These are phyloP conservation scores for Monosporascus sp. DNA, from an alignment of 2,329 filamentous ascomycete species.

Conservation along the genomic window DNA sequence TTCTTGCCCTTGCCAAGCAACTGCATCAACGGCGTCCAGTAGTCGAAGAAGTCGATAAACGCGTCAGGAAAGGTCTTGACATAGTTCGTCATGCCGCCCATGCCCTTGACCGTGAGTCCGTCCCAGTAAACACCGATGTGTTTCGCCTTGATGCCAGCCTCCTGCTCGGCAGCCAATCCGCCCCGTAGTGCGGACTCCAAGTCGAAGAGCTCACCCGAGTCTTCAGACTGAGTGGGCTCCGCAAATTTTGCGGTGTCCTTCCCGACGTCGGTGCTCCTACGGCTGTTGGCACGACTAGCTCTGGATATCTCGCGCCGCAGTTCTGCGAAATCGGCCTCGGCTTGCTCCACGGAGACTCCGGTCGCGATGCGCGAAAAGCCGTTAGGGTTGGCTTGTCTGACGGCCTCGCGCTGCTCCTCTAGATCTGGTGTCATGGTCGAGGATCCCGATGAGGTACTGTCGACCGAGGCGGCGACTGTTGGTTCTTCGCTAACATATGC, in stretches of 20 bases:
- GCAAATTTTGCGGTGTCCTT: conserved; percentile 39
- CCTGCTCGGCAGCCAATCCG: conserved; percentile 63
- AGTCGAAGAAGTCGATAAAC: conserved; percentile 70
- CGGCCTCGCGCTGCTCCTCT: conserved; percentile 36
- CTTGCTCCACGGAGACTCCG: conserved; percentile 61
- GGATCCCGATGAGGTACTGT: conserved; percentile 17
- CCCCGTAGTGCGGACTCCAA: conserved; percentile 70
- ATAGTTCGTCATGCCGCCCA: conserved; percentile 69
- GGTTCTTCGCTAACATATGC: not conserved
- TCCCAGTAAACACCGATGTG: conserved; percentile 79
- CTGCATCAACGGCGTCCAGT: conserved; percentile 58
- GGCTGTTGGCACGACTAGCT: conserved; percentile 38
- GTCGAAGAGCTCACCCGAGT: conserved; percentile 60
- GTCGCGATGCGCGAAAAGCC: conserved; percentile 36
- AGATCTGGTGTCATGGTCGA: conserved; percentile 15
- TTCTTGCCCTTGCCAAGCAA: conserved; percentile 63
- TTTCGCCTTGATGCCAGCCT: conserved; percentile 76
- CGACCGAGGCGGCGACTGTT: conserved; percentile 5
- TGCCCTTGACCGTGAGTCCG: conserved; percentile 67
- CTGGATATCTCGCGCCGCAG: conserved; percentile 60
- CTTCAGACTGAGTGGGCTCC: conserved; percentile 37
- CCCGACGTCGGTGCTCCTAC: conserved; percentile 48
- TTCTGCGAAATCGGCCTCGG: conserved; percentile 66
- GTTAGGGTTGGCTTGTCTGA: conserved; percentile 41
- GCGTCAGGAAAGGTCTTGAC: conserved; percentile 73